Conservation (phyloP, 2,329 filamentous ascomycete genomes). For the Nothopassalora personata region DNA sequence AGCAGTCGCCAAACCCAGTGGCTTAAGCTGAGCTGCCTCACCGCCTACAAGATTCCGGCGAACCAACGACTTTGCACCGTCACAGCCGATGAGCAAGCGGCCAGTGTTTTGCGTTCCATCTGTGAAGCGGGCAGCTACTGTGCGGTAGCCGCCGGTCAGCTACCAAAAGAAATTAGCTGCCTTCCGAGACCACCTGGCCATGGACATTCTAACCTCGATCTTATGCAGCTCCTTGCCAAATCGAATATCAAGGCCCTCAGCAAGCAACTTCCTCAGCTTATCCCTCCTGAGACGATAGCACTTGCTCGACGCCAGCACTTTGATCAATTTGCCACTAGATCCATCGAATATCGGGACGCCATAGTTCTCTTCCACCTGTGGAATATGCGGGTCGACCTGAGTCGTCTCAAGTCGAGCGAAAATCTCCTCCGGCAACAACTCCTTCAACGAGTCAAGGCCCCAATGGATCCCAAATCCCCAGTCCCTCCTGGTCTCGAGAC, state of each 20-base stretch:
- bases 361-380: neutral
- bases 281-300: constrained; percentile 11
- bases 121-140: constrained; percentile 16
- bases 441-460: constrained; percentile 3
- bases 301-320: constrained; percentile 1
- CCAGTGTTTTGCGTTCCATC: constrained; percentile 16
- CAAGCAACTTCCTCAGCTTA: constrained; percentile 11
- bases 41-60: constrained; percentile 14
- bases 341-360: constrained; percentile 8
- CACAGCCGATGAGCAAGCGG: constrained; percentile 20
- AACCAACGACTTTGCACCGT: constrained; percentile 22
- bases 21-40: constrained; percentile 1
- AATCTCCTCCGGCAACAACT: constrained; percentile 4
- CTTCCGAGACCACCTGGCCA: too few relatives aligned
- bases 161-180: neutral
- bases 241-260: constrained; percentile 10
- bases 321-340: constrained; percentile 5
- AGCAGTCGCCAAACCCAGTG: constrained; percentile 13
- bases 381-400: constrained; percentile 7
- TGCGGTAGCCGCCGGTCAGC: constrained; percentile 6
- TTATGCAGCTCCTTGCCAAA: constrained; percentile 13
- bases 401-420: neutral
- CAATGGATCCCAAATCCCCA: constrained; percentile 13
- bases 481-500: constrained; percentile 3
- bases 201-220: neutral